Conservation (phyloP, 345 rosid genomes). For the Adansonia digitata region DNA sequence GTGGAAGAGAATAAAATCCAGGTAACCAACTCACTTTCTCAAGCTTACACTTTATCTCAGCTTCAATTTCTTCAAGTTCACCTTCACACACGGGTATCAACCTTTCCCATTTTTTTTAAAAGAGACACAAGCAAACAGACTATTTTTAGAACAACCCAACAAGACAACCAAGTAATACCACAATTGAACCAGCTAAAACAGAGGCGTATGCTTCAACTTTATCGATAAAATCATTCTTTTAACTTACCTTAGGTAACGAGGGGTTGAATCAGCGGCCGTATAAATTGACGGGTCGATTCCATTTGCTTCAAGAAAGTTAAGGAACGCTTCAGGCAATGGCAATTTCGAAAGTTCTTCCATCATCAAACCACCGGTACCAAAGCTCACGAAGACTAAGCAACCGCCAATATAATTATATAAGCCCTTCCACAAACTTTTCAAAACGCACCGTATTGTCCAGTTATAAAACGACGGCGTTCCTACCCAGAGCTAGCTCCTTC, state of each 20-base stretch:
- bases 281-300: constrained; percentile 76
- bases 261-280: constrained; percentile 40
- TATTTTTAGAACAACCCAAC: not conserved
- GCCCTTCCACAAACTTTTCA: not conserved
- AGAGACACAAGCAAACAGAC: not conserved
- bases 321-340: constrained; percentile 58
- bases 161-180: not conserved
- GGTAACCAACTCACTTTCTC: constrained; percentile 63
- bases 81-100: constrained; percentile 69
- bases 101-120: constrained; percentile 31
- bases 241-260: constrained; percentile 72
- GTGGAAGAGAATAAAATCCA: constrained; percentile 74
- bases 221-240: not conserved
- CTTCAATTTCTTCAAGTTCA: constrained; percentile 48
- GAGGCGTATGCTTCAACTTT: not conserved
- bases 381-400: not conserved
- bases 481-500: not conserved
- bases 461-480: not conserved
- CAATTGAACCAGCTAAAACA: not conserved
- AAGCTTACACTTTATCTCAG: constrained; percentile 60
- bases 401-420: not conserved
- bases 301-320: constrained; percentile 54
- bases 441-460: not conserved
- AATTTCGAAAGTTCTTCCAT: constrained; percentile 46
- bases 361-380: not conserved